These are phyloP conservation scores for Apiospora arundinis DNA, from an alignment of 2,329 filamentous ascomycete species.

Conservation along the genomic window DNA sequence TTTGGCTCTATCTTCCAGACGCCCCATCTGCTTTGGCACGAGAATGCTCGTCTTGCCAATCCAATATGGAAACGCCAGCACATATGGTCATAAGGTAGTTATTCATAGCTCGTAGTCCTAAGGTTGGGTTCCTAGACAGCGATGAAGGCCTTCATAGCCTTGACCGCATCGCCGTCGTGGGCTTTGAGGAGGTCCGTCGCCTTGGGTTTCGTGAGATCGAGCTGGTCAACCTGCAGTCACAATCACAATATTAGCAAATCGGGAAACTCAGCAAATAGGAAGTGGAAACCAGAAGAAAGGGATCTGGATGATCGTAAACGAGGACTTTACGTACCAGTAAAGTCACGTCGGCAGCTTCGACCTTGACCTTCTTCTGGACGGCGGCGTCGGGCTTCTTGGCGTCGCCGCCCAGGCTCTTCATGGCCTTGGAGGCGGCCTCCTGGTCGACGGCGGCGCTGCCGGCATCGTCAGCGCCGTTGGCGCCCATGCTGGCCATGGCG, in stretches of 20 bases:
- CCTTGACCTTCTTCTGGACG: conserved; percentile 69
- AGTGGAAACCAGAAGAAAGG: too few species aligned
- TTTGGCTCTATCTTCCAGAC: too few species aligned
- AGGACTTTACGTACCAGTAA: conserved; percentile 67
- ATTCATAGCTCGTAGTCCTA: neutral
- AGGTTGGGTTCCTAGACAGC: conserved; percentile 26
- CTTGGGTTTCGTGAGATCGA: conserved; percentile 74
- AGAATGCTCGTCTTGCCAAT: neutral
- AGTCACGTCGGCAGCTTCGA: conserved; percentile 73
- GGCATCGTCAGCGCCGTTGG: conserved; percentile 51
- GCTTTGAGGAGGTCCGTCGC: conserved; percentile 77
- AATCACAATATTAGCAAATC: neutral
- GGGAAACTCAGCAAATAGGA: neutral
- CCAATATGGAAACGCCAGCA: neutral
- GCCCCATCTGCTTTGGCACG: too few species aligned
- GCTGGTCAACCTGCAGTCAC: conserved; percentile 65
- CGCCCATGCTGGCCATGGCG: conserved; percentile 74
- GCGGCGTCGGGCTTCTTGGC: conserved; percentile 42
- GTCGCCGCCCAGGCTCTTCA: conserved; percentile 63
- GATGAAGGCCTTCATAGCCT: conserved; percentile 68
- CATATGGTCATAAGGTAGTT: neutral
- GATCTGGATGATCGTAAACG: too few species aligned
- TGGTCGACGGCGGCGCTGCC: conserved; percentile 68
- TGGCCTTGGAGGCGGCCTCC: conserved; percentile 74
- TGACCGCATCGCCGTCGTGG: conserved; percentile 72